These are phyloP conservation scores for Suhomyces yuchorum DNA, from an alignment of 1,139 yeast genomes.

Conservation along the genomic window DNA sequence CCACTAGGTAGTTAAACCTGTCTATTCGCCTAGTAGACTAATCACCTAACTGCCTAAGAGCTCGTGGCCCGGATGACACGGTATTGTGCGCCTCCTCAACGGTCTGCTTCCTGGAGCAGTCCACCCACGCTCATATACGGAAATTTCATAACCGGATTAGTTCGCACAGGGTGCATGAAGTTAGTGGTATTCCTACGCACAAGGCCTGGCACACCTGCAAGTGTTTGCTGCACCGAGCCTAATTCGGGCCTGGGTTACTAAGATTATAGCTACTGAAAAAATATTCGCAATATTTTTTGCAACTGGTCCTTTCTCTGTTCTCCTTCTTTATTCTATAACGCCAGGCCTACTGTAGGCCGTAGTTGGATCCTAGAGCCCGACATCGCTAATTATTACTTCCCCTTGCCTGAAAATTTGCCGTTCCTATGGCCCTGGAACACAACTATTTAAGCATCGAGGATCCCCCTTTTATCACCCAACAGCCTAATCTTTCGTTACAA, in stretches of 20 bases:
- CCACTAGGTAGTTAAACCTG: too few species aligned
- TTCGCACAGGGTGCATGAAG: not conserved
- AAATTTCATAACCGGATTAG: not conserved
- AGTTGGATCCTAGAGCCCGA: not conserved
- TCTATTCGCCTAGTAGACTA: too few species aligned
- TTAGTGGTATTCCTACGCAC: not conserved
- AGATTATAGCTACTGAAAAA: not conserved
- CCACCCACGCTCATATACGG: not conserved
- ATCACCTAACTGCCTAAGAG: too few species aligned
- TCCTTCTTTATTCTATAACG: not conserved
- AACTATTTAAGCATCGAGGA: slow-evolving; percentile 3
- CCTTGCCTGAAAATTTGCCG: not conserved
- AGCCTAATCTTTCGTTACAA: slow-evolving; percentile 15
- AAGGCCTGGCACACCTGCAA: not conserved
- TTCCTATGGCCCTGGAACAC: not conserved
- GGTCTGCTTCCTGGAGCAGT: not conserved
- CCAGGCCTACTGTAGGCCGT: not conserved
- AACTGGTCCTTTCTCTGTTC: not conserved
- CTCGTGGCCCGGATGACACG: not conserved
- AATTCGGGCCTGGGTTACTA: not conserved
- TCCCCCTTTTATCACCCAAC: not conserved
- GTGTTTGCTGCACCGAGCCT: not conserved
- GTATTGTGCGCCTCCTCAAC: not conserved
- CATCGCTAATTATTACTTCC: slow-evolving; percentile 1
- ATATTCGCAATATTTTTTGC: slow-evolving; percentile 2